A percentile compares a stretch with the other conserved stretches of the same genome.
phyloP scores from a whole-genome alignment of 192 early-diverging fungal species.

The Rhizophagus prolifer region DNA sequence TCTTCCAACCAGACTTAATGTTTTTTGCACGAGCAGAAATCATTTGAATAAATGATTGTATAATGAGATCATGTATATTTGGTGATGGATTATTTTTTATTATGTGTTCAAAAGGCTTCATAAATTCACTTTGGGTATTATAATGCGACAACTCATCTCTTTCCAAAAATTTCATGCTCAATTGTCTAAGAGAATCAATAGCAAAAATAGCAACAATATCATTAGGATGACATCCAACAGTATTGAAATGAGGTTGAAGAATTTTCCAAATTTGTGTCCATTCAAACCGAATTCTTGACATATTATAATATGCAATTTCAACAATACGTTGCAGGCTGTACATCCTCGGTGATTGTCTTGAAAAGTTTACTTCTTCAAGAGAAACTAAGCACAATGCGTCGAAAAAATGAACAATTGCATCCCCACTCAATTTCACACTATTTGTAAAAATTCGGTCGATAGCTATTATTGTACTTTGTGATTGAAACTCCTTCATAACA shows the following conservation, averaged over 20 bases:
- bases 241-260: conserved; percentile 80
- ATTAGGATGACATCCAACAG: conserved; percentile 78
- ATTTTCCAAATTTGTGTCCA: conserved; percentile 93
- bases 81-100: conserved; percentile 76
- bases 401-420: conserved; percentile 87
- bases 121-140: conserved; percentile 89
- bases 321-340: conserved; percentile 92
- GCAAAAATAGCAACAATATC: conserved; percentile 80
- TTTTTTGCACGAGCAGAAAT: conserved; percentile 70
- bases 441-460: conserved; percentile 88
- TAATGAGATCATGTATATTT: conserved; percentile 68
- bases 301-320: conserved; percentile 96
- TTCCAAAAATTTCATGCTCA: conserved; percentile 92
- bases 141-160: conserved; percentile 92
- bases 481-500: conserved; percentile 60
- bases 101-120: conserved; percentile 86
- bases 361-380: conserved; percentile 80
- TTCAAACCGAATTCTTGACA: conserved; percentile 91
- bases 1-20: conserved; percentile 83
- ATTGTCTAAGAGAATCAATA: conserved; percentile 88
- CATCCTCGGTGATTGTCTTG: conserved; percentile 67
- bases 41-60: conserved; percentile 72
- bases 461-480: conserved; percentile 79
- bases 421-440: conserved; percentile 72
- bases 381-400: conserved; percentile 82